phyloP scores from a whole-genome alignment of 1,284 basidiomycete genomes.

The Ceraceosorus guamensis region DNA sequence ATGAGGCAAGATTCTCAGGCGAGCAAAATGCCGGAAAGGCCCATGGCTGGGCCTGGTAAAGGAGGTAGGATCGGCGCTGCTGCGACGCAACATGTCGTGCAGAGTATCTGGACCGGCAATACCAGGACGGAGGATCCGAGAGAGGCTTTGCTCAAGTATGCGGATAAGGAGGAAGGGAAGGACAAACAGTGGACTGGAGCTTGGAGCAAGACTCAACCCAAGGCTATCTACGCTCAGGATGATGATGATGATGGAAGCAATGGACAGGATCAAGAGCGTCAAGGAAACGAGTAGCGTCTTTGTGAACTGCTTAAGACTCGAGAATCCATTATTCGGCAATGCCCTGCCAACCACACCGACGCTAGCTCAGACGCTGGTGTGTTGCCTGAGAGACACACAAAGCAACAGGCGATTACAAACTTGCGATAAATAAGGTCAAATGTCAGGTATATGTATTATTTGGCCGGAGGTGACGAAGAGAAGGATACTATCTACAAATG shows the following conservation, averaged over 20 bases:
- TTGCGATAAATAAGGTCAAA: too few species aligned
- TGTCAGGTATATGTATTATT: too few species aligned
- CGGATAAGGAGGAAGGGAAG: conserved; percentile 60
- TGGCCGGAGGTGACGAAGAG: too few species aligned
- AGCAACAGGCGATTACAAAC: too few species aligned
- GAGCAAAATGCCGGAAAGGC: conserved; percentile 58
- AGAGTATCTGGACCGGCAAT: conserved; percentile 70
- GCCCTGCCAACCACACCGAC: too few species aligned
- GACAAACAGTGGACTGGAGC: conserved; percentile 76
- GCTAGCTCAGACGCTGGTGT: too few species aligned
- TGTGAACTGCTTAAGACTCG: too few species aligned
- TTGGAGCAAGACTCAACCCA: conserved; percentile 52
- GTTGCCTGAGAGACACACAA: too few species aligned
- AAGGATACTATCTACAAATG: too few species aligned
- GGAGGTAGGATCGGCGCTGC: conserved; percentile 90
- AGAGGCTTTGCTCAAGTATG: conserved; percentile 90
- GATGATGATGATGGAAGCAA: conserved; percentile 13
- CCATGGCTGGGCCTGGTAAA: conserved; percentile 79
- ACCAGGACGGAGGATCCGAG: conserved; percentile 62
- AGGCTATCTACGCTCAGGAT: conserved; percentile 18
- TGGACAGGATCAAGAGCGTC: background rate
- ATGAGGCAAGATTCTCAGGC: conserved; percentile 66
- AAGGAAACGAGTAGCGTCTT: too few species aligned
- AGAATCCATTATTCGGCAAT: too few species aligned
- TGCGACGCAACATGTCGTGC: conserved; percentile 88